A percentile compares a stretch with the other conserved stretches of the same genome.
Conservation (phyloP, 768 basidiomycete species). For the Exidia glandulosa region DNA sequence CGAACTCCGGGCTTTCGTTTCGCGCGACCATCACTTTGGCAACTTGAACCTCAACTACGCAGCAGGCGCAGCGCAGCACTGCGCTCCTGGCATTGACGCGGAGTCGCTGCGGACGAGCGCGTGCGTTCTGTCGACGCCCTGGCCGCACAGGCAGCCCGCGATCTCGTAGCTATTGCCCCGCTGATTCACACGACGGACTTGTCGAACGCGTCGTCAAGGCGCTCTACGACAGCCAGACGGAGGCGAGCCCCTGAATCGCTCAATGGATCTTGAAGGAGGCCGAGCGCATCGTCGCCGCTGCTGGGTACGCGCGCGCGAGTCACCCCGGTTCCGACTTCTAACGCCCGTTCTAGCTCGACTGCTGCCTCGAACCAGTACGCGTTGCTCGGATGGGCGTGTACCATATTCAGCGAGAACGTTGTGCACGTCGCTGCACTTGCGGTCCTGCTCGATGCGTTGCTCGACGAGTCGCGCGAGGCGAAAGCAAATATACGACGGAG, state of each 20-base stretch:
- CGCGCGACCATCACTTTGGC: too few species aligned
- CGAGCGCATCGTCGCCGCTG: conserved; percentile 25
- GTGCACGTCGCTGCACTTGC: conserved; percentile 44
- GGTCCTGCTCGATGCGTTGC: conserved; percentile 44
- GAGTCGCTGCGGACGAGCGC: too few species aligned
- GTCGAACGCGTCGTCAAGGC: conserved; percentile 33
- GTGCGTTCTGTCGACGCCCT: too few species aligned
- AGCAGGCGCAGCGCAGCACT: too few species aligned
- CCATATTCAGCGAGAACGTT: conserved; percentile 46
- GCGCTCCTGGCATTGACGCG: too few species aligned
- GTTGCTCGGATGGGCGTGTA: conserved; percentile 61
- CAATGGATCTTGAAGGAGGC: conserved; percentile 70
- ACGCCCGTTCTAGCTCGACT: conserved; percentile 25
- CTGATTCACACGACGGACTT: too few species aligned
- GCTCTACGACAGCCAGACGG: neutral
- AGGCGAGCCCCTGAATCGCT: conserved; percentile 43
- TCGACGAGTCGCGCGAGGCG: conserved; percentile 38
- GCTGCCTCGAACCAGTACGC: conserved; percentile 55
- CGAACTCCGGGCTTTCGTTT: too few species aligned
- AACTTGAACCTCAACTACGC: too few species aligned
- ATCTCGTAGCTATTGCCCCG: too few species aligned
- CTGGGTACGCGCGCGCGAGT: neutral
- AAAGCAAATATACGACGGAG: conserved; percentile 53
- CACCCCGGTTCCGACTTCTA: neutral
- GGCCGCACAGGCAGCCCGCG: too few species aligned